Evolutionary conservation across 129 eudicot species (phyloP).

Genomic region (Lactuca saligna): DNA sequence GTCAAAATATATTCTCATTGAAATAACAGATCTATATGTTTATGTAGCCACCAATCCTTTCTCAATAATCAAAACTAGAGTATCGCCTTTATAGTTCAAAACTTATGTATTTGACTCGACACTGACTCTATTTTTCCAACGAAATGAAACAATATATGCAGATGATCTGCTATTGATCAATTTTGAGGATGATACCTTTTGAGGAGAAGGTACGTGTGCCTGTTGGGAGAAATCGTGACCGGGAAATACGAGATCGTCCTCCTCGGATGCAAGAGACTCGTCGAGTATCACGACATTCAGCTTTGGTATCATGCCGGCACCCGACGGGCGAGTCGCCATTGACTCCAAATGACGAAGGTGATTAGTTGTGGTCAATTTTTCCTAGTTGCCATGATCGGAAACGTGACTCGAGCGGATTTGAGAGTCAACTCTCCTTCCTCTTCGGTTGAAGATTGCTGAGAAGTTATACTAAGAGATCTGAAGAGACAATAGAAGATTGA

Average conservation of each 20-base stretch:
- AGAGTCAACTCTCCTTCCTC: slow-evolving; percentile 7
- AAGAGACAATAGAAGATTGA: too few species aligned
- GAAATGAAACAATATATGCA: background rate
- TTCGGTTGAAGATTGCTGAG: background rate
- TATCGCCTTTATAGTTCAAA: background rate
- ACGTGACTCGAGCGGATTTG: slow-evolving; percentile 10
- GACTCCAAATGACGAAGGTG: slow-evolving; percentile 72
- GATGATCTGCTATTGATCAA: background rate
- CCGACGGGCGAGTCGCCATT: slow-evolving; percentile 53
- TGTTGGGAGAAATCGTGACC: slow-evolving; percentile 40
- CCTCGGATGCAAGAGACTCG: slow-evolving; percentile 78
- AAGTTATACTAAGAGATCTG: too few species aligned
- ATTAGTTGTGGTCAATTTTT: slow-evolving; percentile 30
- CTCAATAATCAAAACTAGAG: background rate
- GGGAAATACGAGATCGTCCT: slow-evolving; percentile 62
- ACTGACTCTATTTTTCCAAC: too few species aligned
- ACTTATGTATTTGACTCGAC: background rate
- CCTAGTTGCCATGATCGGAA: slow-evolving; percentile 19
- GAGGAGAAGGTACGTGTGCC: slow-evolving; percentile 52
- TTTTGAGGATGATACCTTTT: slow-evolving; percentile 37
- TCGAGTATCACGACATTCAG: slow-evolving; percentile 77
- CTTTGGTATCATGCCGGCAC: slow-evolving; percentile 53
- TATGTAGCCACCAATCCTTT: background rate
- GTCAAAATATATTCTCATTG: background rate
- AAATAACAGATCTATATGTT: background rate